phyloP scores from a whole-genome alignment of 2,329 filamentous ascomycete species.

The Fusarium nodosum region DNA sequence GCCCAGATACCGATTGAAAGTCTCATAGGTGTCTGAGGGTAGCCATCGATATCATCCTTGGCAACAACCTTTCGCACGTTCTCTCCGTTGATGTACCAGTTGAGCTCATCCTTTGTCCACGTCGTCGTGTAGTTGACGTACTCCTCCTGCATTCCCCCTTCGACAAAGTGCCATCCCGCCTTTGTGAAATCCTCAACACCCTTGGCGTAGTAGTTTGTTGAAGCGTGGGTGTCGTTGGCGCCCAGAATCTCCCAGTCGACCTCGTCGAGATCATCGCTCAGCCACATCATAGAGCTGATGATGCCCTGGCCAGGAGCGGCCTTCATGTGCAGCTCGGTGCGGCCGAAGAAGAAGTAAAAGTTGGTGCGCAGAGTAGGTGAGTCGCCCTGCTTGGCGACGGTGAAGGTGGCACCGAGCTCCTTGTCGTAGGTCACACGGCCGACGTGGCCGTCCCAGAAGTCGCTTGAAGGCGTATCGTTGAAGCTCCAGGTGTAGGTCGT shows the following conservation, averaged over 20 bases:
- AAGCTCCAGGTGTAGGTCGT: constrained; percentile 73
- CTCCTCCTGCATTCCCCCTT: constrained; percentile 68
- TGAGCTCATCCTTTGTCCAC: constrained; percentile 76
- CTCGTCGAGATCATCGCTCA: constrained; percentile 88
- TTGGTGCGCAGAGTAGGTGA: constrained; percentile 83
- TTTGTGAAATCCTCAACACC: constrained; percentile 74
- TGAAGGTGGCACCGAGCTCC: constrained; percentile 77
- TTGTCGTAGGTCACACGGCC: constrained; percentile 73
- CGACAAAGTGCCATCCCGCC: constrained; percentile 69
- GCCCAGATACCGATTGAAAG: constrained; percentile 77
- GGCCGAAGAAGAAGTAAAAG: constrained; percentile 90
- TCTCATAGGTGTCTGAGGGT: constrained; percentile 83
- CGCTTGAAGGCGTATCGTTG: constrained; percentile 70
- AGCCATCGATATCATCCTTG: constrained; percentile 71
- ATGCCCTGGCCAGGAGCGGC: constrained; percentile 81
- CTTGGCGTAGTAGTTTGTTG: constrained; percentile 86
- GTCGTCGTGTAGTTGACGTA: constrained; percentile 83
- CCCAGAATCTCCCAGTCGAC: constrained; percentile 90
- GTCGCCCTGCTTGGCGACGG: constrained; percentile 76
- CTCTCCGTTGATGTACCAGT: constrained; percentile 78
- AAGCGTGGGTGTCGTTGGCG: constrained; percentile 70
- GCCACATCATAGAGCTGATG: constrained; percentile 84
- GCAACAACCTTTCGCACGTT: constrained; percentile 74
- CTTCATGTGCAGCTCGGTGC: constrained; percentile 82
- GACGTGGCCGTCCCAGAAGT: constrained; percentile 74